Evolutionary conservation across 192 early-diverging fungal genomes (phyloP).

Genomic region (Chytriomyces hyalinus): DNA sequence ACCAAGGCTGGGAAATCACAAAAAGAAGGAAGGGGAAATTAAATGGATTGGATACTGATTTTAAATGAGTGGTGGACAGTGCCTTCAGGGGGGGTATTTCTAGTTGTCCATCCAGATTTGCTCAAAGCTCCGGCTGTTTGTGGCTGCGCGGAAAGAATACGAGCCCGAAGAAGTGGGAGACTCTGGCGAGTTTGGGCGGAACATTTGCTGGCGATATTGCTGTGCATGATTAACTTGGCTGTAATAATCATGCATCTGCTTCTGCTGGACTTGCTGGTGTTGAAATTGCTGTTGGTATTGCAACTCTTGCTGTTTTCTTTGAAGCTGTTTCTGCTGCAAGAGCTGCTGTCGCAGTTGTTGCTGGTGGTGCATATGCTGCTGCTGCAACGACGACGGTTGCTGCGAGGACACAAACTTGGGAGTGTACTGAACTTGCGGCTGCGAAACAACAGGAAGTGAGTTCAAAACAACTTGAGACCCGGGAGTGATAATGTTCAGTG

Average conservation of each 20-base stretch:
- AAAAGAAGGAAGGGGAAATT: not conserved
- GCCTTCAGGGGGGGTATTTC: not conserved
- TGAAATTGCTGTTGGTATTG: constrained; percentile 1
- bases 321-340: not conserved
- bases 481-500: constrained; percentile 28
- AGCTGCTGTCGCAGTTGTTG: not conserved
- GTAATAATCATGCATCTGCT: not conserved
- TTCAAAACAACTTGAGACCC: constrained; percentile 23
- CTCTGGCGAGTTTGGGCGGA: not conserved
- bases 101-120: constrained; percentile 12
- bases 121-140: constrained; percentile 13
- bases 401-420: constrained; percentile 13
- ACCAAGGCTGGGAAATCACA: not conserved
- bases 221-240: not conserved
- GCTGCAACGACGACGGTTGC: not conserved
- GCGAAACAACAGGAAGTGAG: constrained; percentile 22
- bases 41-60: not conserved
- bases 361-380: not conserved
- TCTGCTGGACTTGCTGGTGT: not conserved
- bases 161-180: not conserved
- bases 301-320: not conserved
- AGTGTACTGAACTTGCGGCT: constrained; percentile 16
- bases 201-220: not conserved
- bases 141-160: not conserved
- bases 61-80: not conserved